Base-by-base conservation (phyloP, 192 early-diverging fungal genomes). In the Backusella sp. region DNA sequence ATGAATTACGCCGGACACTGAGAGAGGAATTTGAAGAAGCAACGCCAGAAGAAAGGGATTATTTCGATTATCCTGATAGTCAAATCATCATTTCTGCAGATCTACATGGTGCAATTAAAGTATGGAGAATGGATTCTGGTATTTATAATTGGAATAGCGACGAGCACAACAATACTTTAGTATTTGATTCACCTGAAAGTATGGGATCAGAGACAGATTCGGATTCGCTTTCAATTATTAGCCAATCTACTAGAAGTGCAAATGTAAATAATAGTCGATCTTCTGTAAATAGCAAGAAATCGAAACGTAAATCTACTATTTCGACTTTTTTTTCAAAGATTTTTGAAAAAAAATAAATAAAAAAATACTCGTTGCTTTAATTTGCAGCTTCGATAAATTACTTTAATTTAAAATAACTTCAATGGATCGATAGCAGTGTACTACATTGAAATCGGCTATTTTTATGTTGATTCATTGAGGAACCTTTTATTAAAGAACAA, bases 11-110 rank as follows among this genome's bases (percentile, higher is more conserved):
- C 4, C 70, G 42, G 7, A 49, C 65, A 44, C 12, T 66, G 6
- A 66, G 23, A 44, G 62, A 65, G 5, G 62, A 66, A 46, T 34
- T 74, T 12, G 65, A 74, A 46, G 73, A 74, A 11, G 59, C 59
- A 66, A 59, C 21, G 26, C 36, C 34, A 3, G 73, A 74, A 32
- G 53, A 59, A 59, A 37, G 62, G 12, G 39, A 37, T 4, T 72
- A 56, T 65, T 75, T 75, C 56, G 78, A 76, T 26, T 85, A 82
- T 73, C 73, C 83, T 30, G 80, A 88, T 62, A 80, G 85, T 19
- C 82, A 88, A 14, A 92, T 93, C 7, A 92, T 93, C 42, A 83
- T 91, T 32, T 87, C 89, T 8, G 85, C 90, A 12, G 92, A 91
- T 72, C 84, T 86, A 15, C 76, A 79, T 66, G 92, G 91, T 41